Evolutionary conservation across 1,284 basidiomycete species (phyloP).

Genomic region (Irpex sp.): DNA sequence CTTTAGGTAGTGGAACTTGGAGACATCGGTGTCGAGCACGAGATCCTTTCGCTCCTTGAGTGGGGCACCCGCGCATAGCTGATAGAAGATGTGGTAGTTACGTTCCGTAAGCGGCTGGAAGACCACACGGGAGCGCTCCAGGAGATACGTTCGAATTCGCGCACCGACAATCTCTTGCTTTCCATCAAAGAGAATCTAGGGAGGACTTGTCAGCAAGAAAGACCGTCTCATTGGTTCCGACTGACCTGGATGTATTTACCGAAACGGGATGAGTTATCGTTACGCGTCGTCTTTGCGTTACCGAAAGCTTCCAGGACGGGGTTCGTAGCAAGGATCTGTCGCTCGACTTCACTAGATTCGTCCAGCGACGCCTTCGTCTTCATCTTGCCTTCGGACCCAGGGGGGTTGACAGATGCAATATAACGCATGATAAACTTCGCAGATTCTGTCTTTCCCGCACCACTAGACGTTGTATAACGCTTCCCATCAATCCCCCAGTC

Average conservation of each 20-base stretch:
- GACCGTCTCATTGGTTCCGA: constrained; percentile 6
- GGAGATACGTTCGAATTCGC: constrained; percentile 93
- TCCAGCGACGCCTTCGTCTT: constrained; percentile 72
- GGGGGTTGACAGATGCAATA: constrained; percentile 95
- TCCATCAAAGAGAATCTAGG: constrained; percentile 92
- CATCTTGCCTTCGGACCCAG: constrained; percentile 57
- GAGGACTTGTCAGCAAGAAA: constrained; percentile 10
- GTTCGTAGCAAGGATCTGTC: constrained; percentile 97
- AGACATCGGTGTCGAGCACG: constrained; percentile 81
- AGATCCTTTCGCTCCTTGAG: constrained; percentile 94
- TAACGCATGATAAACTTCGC: constrained; percentile 99
- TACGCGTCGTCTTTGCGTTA: constrained; percentile 98
- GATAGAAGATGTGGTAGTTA: constrained; percentile 99
- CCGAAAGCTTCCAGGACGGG: constrained; percentile 99
- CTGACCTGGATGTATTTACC: constrained; percentile 98
- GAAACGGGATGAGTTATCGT: constrained; percentile 98
- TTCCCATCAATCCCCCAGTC: not conserved
- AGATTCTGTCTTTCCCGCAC: constrained; percentile 99
- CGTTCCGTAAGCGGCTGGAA: constrained; percentile 97
- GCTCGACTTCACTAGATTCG: constrained; percentile 91
- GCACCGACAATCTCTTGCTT: constrained; percentile 97
- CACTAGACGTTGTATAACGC: constrained; percentile 44
- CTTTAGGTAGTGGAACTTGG: constrained; percentile 90
- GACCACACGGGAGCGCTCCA: constrained; percentile 96
- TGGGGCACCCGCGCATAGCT: constrained; percentile 96